Percentiles rank a stretch among this genome's conserved stretches.
phyloP scores from a whole-genome alignment of 169 alveolate genomes.

The Cryptosporidium sp. region DNA sequence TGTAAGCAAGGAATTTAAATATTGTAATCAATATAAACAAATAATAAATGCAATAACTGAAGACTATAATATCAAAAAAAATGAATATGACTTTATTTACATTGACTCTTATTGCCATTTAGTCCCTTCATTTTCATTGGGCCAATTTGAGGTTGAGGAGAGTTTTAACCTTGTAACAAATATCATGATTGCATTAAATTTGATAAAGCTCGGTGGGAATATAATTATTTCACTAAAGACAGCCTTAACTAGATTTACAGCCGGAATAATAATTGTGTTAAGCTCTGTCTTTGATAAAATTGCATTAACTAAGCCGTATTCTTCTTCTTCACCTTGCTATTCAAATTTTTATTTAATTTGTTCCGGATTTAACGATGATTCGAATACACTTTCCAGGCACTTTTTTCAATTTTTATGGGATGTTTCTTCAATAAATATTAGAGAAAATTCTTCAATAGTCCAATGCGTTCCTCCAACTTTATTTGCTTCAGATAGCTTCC shows the following conservation, averaged over 20 bases:
- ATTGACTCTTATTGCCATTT: constrained; percentile 60
- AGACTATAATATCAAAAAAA: constrained; percentile 35
- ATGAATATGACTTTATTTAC: constrained; percentile 47
- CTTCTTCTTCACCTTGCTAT: constrained; percentile 80
- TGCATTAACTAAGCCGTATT: constrained; percentile 76
- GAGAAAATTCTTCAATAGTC: constrained; percentile 73
- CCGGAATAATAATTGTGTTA: constrained; percentile 77
- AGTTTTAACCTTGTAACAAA: constrained; percentile 16
- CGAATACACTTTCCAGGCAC: constrained; percentile 80
- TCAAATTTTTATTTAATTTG: constrained; percentile 79
- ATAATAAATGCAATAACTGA: constrained; percentile 53
- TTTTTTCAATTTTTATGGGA: constrained; percentile 84
- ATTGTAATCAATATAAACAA: constrained; percentile 58
- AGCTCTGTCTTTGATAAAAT: constrained; percentile 80
- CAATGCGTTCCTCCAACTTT: constrained; percentile 77
- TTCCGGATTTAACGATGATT: constrained; percentile 78
- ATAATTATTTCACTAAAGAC: constrained; percentile 77
- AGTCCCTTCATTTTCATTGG: constrained; percentile 58
- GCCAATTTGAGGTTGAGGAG: constrained; percentile 58
- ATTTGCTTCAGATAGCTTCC: constrained; percentile 67
- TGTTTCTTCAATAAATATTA: constrained; percentile 78
- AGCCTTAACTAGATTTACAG: constrained; percentile 79
- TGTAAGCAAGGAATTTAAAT: constrained; percentile 51
- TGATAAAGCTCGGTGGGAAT: constrained; percentile 79
- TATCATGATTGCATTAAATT: constrained; percentile 78